Evolutionary conservation across 768 basidiomycete species (phyloP).

Genomic region (Nevesoporus exiguus): DNA sequence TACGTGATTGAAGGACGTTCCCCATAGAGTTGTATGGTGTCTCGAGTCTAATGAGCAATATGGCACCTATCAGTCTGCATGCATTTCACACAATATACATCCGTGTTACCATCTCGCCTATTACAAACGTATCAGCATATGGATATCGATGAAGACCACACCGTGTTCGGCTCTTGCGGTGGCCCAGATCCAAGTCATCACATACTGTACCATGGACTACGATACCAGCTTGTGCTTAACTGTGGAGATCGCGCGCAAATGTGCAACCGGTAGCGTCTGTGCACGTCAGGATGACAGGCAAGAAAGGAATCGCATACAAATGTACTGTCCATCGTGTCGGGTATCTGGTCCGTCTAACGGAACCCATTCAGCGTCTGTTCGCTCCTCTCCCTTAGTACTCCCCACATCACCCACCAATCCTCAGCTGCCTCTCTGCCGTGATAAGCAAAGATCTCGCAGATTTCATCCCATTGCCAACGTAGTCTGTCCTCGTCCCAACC

Average conservation of each 20-base stretch:
- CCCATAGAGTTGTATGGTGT: constrained; percentile 17
- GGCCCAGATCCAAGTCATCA: background rate
- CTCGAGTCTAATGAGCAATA: constrained; percentile 6
- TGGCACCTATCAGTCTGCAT: background rate
- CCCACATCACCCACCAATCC: constrained; percentile 68
- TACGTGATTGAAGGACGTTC: constrained; percentile 40
- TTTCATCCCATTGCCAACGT: constrained; percentile 52
- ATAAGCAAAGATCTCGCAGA: constrained; percentile 51
- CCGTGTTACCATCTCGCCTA: constrained; percentile 13
- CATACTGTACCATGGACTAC: background rate
- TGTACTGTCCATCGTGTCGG: constrained; percentile 4
- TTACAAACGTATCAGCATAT: background rate
- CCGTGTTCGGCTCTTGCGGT: background rate
- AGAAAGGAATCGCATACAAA: constrained; percentile 7
- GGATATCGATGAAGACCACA: background rate
- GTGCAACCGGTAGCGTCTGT: background rate
- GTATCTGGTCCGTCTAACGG: constrained; percentile 7
- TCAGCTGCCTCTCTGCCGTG: constrained; percentile 57
- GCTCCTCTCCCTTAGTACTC: constrained; percentile 42
- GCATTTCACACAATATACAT: constrained; percentile 14
- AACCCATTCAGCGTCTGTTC: constrained; percentile 5
- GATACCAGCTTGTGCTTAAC: background rate
- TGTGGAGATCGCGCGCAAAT: background rate
- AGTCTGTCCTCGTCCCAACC: constrained; percentile 50
- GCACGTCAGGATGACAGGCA: background rate